phyloP scores from a whole-genome alignment of 768 basidiomycete genomes.

The Tubosaeta brunneosetosa region DNA sequence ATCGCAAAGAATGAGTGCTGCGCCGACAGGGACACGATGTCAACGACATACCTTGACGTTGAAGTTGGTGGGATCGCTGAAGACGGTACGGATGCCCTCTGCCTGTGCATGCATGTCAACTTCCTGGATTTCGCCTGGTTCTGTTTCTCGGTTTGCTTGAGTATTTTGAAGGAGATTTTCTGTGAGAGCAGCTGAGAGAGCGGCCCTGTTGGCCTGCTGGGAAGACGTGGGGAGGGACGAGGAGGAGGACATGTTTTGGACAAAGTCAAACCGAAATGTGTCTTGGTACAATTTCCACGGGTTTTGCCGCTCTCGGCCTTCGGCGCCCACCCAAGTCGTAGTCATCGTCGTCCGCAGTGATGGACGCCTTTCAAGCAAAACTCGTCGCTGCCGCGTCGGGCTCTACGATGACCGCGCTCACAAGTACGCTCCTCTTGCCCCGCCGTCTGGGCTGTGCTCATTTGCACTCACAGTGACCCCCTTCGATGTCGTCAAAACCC shows the following conservation, averaged over 20 bases:
- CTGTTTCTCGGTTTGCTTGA: slow-evolving; percentile 40
- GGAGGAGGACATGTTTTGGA: slow-evolving; percentile 22
- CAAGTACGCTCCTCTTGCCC: slow-evolving; percentile 49
- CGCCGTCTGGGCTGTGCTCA: slow-evolving; percentile 7
- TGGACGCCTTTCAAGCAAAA: slow-evolving; percentile 78
- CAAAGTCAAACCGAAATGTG: slow-evolving; percentile 10
- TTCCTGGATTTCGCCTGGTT: slow-evolving; percentile 85
- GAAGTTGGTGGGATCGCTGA: slow-evolving; percentile 88
- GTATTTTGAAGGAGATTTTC: slow-evolving; percentile 40
- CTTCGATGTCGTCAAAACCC: slow-evolving; percentile 96
- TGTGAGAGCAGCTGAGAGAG: slow-evolving; percentile 67
- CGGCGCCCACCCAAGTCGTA: not conserved
- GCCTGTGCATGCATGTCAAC: slow-evolving; percentile 81
- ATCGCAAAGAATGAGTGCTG: slow-evolving; percentile 1
- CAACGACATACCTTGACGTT: slow-evolving; percentile 79
- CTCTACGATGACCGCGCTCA: slow-evolving; percentile 75
- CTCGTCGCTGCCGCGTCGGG: slow-evolving; percentile 75
- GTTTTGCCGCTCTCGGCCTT: slow-evolving; percentile 19
- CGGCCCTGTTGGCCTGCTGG: slow-evolving; percentile 75
- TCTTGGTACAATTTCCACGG: slow-evolving; percentile 14
- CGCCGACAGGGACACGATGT: not conserved
- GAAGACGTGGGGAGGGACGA: slow-evolving; percentile 59
- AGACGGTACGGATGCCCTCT: slow-evolving; percentile 84
- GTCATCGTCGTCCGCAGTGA: slow-evolving; percentile 20
- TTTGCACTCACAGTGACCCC: slow-evolving; percentile 80